Percentiles rank a stretch among this genome's conserved stretches.
Conservation (phyloP, 2,329 filamentous ascomycete genomes). For the Fusarium verrucosum region DNA sequence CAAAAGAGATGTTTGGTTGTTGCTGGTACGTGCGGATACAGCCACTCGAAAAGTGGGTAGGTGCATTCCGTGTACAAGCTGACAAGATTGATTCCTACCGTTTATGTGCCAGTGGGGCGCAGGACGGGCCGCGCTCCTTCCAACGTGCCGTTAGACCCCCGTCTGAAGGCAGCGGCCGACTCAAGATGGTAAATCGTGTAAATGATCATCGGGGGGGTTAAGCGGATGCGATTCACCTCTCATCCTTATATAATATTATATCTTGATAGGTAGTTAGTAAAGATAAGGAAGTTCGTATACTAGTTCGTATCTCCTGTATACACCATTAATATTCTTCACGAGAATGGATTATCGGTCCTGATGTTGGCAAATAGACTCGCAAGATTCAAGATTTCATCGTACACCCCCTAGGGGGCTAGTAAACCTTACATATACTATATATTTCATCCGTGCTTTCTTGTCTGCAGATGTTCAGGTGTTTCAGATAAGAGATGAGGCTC, state of each 20-base stretch:
- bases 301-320: not conserved
- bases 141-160: conserved; percentile 3
- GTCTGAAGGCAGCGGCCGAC: conserved; percentile 13
- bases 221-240: not conserved
- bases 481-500: conserved; percentile 18
- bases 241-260: not conserved
- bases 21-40: conserved; percentile 31
- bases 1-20: conserved; percentile 23
- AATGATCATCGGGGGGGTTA: conserved; percentile 2
- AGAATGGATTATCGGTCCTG: not conserved
- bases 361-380: not conserved
- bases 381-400: not conserved
- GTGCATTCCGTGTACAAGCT: not conserved
- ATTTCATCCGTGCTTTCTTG: not conserved
- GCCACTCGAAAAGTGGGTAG: not conserved
- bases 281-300: not conserved
- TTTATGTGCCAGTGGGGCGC: conserved; percentile 9
- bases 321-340: no score
- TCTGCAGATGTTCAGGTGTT: conserved; percentile 14
- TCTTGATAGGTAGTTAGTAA: no score
- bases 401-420: not conserved
- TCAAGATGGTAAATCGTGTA: conserved; percentile 8
- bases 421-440: not conserved
- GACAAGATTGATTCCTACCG: conserved; percentile 16
- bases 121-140: conserved; percentile 26